Base-by-base conservation (phyloP, 176 grass and related monocot genomes). In the Rhynchospora tenuis region DNA sequence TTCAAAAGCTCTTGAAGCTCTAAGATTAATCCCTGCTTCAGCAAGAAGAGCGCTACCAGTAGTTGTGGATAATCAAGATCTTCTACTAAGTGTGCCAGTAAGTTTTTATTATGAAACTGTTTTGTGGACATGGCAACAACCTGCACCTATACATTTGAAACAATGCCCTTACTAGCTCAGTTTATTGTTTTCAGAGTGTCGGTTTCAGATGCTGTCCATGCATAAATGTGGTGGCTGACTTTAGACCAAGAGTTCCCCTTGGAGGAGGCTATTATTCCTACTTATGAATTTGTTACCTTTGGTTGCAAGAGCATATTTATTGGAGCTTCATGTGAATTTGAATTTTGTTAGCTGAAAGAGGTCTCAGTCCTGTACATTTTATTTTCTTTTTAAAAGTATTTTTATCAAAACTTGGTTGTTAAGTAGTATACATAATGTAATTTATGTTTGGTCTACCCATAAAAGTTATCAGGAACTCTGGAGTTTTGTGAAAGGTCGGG, bases 211-310 rank as follows among this genome's bases (percentile, higher is more conserved):
- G 83, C 85, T 94, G 90, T 70, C 92, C 90, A 61, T 88, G 78
- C 85, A 86, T 98, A 67, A 84, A 81, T 28, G 85, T 91, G 27
- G 83, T 84, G 78, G 86, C 84, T 81, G 48, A 90, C 86, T 94
- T 98, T 82, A 88, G 45, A 77, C 95, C 95, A 83, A 94, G 87
- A 85, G 90, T 93, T 33, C 92, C 95, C 44, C 92, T 98, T 16
- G 95, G 90, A 88, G 92, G 95, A 79, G 95, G 95, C 72, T 87
- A 93, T 79, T 84, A 50, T 88, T 94, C 92, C 46, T 94, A 94
- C 84, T 73, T 86, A 52, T 98, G 68, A 94, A n/a, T 47, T 1
- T 54, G 58, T 12, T 62, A 61, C 29, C 20, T 55, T 38, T 59
- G 44, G 9, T 82, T 48, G 42, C 16, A 46, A 48, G n/a, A 50